Evolutionary conservation across 2,329 filamentous ascomycete species (phyloP).

Genomic region (Botrytis deweyae): DNA sequence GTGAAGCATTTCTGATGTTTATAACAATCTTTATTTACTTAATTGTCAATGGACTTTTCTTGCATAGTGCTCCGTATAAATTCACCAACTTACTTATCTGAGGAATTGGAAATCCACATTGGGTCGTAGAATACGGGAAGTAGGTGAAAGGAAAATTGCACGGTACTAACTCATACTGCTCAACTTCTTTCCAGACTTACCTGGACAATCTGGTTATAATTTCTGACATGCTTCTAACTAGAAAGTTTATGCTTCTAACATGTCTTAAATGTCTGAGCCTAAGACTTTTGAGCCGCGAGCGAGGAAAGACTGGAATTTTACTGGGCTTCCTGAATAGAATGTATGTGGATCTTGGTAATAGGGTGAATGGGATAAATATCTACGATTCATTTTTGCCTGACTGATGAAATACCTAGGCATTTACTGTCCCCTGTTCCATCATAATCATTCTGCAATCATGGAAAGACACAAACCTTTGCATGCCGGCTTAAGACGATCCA

Average conservation of each 20-base stretch:
- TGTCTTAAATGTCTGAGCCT: neutral
- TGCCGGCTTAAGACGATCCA: neutral
- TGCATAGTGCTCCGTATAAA: neutral
- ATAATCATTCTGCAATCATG: neutral
- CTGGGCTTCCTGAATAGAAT: neutral
- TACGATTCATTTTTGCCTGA: neutral
- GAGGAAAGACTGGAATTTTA: neutral
- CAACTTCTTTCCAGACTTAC: fast-evolving
- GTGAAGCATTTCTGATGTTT: neutral
- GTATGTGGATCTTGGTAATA: neutral
- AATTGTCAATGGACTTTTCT: neutral
- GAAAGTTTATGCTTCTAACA: neutral
- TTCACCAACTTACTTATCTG: neutral
- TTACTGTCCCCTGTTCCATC: neutral
- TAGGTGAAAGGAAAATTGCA: neutral
- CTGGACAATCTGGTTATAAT: fast-evolving
- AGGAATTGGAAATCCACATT: neutral
- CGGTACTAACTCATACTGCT: neutral
- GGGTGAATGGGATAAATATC: neutral
- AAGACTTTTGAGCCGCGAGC: neutral
- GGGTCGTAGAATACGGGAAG: neutral
- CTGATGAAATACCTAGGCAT: neutral
- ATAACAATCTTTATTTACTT: neutral
- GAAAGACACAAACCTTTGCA: neutral
- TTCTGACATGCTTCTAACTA: neutral